Conservation (phyloP, 495 filamentous ascomycete genomes). For the Glonium stellatum region DNA sequence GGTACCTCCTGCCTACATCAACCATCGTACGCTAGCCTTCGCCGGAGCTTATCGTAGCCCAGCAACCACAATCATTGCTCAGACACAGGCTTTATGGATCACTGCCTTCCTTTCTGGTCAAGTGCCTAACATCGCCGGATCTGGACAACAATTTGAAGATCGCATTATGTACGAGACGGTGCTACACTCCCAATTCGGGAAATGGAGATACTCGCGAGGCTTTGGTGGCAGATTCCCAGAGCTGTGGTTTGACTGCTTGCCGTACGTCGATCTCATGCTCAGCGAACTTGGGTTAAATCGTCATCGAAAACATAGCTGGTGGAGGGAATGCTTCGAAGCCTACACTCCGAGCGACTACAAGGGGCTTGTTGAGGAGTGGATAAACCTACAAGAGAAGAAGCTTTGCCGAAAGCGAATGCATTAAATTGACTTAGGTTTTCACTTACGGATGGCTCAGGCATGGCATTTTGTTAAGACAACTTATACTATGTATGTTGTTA, state of each 20-base stretch:
- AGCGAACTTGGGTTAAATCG: slow-evolving; percentile 53
- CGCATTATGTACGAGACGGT: slow-evolving; percentile 49
- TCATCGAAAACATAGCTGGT: slow-evolving; percentile 40
- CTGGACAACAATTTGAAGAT: slow-evolving; percentile 6
- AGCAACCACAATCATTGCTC: slow-evolving; percentile 22
- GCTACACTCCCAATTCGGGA: slow-evolving; percentile 60
- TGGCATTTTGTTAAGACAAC: too few relatives aligned
- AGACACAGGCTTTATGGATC: slow-evolving; percentile 30
- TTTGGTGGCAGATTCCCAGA: slow-evolving; percentile 59
- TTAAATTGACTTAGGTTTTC: too few relatives aligned
- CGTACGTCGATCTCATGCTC: slow-evolving; percentile 70
- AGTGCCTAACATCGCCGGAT: slow-evolving; percentile 22
- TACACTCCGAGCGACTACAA: slow-evolving; percentile 38
- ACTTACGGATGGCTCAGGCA: too few relatives aligned
- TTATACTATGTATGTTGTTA: too few relatives aligned
- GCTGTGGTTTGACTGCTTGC: slow-evolving; percentile 67
- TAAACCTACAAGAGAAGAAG: too few relatives aligned
- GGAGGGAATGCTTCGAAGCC: slow-evolving; percentile 34
- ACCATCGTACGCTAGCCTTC: slow-evolving; percentile 26
- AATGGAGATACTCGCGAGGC: slow-evolving; percentile 61
- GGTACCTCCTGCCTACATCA: slow-evolving; percentile 25
- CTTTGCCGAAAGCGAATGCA: too few relatives aligned
- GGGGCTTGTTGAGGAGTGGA: slow-evolving; percentile 35
- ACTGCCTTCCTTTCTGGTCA: slow-evolving; percentile 43
- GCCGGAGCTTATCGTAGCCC: slow-evolving; percentile 14